These are phyloP conservation scores for Paramecium octaurelia DNA, from an alignment of 73 alveolate species.

Conservation along the genomic window DNA sequence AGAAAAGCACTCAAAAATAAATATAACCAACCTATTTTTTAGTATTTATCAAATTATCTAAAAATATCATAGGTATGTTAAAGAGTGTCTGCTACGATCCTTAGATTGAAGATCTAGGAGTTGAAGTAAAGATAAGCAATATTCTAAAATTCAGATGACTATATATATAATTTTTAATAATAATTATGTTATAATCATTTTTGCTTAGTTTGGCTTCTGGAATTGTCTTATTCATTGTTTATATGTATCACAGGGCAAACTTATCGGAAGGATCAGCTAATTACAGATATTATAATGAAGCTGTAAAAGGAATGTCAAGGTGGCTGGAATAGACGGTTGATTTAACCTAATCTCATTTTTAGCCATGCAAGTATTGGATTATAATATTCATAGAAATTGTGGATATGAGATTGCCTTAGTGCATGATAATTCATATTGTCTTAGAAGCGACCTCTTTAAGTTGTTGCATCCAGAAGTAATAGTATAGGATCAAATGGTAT, in stretches of 20 bases:
- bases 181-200: not conserved
- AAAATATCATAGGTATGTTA: not conserved
- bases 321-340: constrained; percentile 6
- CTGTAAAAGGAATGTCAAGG: not conserved
- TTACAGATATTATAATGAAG: not conserved
- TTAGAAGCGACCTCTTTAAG: not conserved
- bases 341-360: not conserved
- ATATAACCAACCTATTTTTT: too few relatives aligned
- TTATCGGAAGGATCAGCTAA: not conserved
- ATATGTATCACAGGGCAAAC: not conserved
- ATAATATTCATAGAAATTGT: not conserved
- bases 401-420: constrained; percentile 6
- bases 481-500: not conserved
- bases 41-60: not conserved
- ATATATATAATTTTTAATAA: not conserved
- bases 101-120: too few relatives aligned
- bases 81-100: too few relatives aligned
- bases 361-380: constrained; percentile 9
- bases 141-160: not conserved
- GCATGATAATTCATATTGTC: constrained; percentile 26
- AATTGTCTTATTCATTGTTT: not conserved
- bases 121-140: not conserved
- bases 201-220: constrained; percentile 5
- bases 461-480: not conserved
- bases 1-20: not conserved